phyloP scores from a whole-genome alignment of 2,329 filamentous ascomycete genomes.

The Monosporascus sp. region DNA sequence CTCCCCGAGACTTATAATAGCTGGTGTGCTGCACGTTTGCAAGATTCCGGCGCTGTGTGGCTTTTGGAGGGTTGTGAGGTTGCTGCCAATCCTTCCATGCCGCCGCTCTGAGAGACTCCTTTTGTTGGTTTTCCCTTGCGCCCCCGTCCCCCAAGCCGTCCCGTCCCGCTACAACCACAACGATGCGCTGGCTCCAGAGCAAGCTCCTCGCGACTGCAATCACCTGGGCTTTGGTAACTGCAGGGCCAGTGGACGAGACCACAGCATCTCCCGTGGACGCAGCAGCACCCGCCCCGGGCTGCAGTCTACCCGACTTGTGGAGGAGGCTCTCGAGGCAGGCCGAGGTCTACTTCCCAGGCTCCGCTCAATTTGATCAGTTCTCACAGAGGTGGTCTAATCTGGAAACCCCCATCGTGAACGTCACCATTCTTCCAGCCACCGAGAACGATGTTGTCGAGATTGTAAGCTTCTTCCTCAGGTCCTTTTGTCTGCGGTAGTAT shows the following conservation, averaged over 20 bases:
- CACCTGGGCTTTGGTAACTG: neutral
- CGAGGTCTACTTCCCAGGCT: constrained; percentile 23
- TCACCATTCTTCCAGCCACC: constrained; percentile 30
- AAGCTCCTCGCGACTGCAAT: neutral
- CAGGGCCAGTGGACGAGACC: too few species aligned
- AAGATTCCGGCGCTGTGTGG: too few species aligned
- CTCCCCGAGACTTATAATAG: too few species aligned
- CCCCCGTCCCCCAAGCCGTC: too few species aligned
- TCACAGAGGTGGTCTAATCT: constrained; percentile 28
- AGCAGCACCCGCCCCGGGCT: too few species aligned
- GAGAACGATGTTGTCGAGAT: constrained; percentile 33
- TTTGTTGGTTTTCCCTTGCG: too few species aligned
- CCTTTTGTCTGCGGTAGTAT: neutral
- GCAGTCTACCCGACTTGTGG: neutral
- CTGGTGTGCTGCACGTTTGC: too few species aligned
- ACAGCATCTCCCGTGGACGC: too few species aligned
- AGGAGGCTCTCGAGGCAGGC: neutral
- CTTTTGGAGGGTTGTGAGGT: too few species aligned
- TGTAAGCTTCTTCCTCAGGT: constrained; percentile 19
- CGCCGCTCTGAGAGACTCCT: too few species aligned
- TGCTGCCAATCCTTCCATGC: too few species aligned
- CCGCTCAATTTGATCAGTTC: constrained; percentile 22
- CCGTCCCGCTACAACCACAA: neutral
- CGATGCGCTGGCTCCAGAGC: constrained; percentile 3
- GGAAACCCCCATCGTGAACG: constrained; percentile 25